Base-by-base conservation (phyloP, 108 stramenopile species). In the Stephanodiscus minutulus region DNA sequence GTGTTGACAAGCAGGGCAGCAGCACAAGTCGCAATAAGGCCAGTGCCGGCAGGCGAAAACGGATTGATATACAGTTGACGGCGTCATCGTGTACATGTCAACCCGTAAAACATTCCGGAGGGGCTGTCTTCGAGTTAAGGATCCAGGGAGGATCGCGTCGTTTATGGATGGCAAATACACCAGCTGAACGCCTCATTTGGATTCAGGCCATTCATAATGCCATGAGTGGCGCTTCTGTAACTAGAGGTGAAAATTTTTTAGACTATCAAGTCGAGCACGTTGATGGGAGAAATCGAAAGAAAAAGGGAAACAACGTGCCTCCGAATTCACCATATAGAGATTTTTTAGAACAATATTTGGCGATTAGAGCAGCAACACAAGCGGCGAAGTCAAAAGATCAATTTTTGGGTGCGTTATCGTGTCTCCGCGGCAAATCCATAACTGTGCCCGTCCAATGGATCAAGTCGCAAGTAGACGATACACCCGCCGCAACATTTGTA, bases 371-470 rank as follows among this genome's bases (percentile, higher is more conserved):
- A 35, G 72, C 55, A 31, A 61, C 87, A 24, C 60, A 75, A 21
- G 66, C 63, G 68, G 86, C 93, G 9, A 68, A 61, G 22, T 70
- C 85, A 7, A 89, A 89, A 72, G 64, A 75, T 17, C 88, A 85
- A 13, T 91, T 90, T 53, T 64, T 86, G 53, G 43, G 61, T 6
- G 86, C 74, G 0, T 46, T 94, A n/a, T 65, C 74, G 18, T 24
- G 84, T 3, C 35, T 73, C 20, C 49, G 65, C 28, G 59, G 55
- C 1, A 57, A 81, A 33, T 50, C 81, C 29, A 76, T 91, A 5
- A 84, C 79, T 41, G 79, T 94, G 12, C 93, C 93, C 9, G 86
- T 94, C 33, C 70, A 87, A 70, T 91, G 90, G 91, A 85, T 94
- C 48, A 86, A 83, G 77, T 68, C 80, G 65, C 87, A 90, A 77